Conservation (phyloP, 2,329 filamentous ascomycete species). For the Ophiocordyceps camponoti-leonardi region DNA sequence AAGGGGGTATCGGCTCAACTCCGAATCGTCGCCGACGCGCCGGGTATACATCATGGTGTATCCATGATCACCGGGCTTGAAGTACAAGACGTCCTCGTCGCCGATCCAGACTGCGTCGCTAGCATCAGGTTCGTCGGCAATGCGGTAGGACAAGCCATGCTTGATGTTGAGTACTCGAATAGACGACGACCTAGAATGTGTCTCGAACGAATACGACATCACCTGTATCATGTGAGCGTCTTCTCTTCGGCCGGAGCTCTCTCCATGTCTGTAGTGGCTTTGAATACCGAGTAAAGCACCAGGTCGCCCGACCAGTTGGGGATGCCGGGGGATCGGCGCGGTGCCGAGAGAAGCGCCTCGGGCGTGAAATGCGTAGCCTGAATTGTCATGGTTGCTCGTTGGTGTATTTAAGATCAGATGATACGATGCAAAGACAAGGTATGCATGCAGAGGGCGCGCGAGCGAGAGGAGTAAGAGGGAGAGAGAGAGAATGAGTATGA, state of each 20-base stretch:
- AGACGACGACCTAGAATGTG: slow-evolving; percentile 51
- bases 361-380: slow-evolving; percentile 56
- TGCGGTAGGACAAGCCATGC: slow-evolving; percentile 43
- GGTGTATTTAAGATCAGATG: too few relatives aligned
- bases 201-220: slow-evolving; percentile 65
- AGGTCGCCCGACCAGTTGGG: slow-evolving; percentile 52
- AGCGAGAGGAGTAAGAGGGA: not conserved
- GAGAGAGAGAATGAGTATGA: too few relatives aligned
- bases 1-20: slow-evolving; percentile 18
- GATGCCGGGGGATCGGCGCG: slow-evolving; percentile 50
- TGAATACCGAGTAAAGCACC: slow-evolving; percentile 43
- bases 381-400: slow-evolving; percentile 41
- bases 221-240: slow-evolving; percentile 20
- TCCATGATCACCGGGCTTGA: slow-evolving; percentile 32
- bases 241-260: not conserved
- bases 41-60: slow-evolving; percentile 27
- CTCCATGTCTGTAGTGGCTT: not conserved
- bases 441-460: not conserved
- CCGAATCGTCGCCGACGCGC: slow-evolving; percentile 14
- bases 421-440: not conserved
- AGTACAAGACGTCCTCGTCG: slow-evolving; percentile 40
- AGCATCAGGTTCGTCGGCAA: slow-evolving; percentile 47
- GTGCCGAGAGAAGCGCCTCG: slow-evolving; percentile 59
- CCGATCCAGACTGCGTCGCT: slow-evolving; percentile 65
- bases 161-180: slow-evolving; percentile 54